Base-by-base conservation (phyloP, 192 early-diverging fungal species). In the Rhizoclosmatium globosum region DNA sequence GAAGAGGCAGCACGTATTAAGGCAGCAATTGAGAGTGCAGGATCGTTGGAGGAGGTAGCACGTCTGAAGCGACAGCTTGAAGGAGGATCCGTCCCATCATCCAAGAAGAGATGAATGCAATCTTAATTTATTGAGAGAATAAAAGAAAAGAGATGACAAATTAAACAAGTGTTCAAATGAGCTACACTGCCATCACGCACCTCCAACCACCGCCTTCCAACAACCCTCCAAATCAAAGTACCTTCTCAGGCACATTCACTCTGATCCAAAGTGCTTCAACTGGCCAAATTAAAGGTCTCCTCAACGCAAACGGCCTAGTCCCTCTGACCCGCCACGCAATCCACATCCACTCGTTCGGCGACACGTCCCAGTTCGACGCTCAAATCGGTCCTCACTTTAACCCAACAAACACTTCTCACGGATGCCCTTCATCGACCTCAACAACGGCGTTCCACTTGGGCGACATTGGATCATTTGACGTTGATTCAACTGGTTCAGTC, bases 1-100 rank as follows among this genome's bases (percentile, higher is more conserved):
- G 92, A 94, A 58, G 92, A 95, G 68, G 90, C 91, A 39, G 83
- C 82, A n/a, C 88, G 89, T 80, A 95, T 95, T 73, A 86, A 86
- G 69, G 92, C 91, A 39, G 92, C 94, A n/a, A 87, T 96, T 68
- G 86, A 89, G 38, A 87, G 91, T 47, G 94, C 93, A 13, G 92
- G 83, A 47, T 92, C 91, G 13, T 75, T 96, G 82, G 93, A 94
- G 46, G 94, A 96, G 74, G 90, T 94, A 62, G 83, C 86, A 38
- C 81, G 87, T 53, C 77, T 96, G 79, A 94, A 96, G 74, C 86
- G 89, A 69, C 79, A 88, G 62, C 82, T 96, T 64, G 85, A 89
- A 72, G 76, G 83, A 4, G 89, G 89, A 21, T 79, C 73, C 45
- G 81, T 88, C 15, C 87, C 87, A 50, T 3, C 78, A 41, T 38